Evolutionary conservation across 106 monocot species (phyloP).

Genomic region (Acanthochlamys bracteata): DNA sequence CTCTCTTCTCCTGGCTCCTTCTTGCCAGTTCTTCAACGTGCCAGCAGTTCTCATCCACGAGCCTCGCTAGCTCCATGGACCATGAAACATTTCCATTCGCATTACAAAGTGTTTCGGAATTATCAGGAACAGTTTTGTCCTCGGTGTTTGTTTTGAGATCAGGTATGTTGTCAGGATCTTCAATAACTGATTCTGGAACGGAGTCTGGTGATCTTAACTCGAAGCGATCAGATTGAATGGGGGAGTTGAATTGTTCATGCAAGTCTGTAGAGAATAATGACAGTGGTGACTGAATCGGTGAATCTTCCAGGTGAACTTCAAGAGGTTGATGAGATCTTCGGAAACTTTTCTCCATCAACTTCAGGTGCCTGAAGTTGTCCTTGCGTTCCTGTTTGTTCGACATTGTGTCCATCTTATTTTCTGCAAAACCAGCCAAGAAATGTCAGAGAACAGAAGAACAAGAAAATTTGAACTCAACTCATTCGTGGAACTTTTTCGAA

Average conservation of each 20-base stretch:
- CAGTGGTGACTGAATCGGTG: too few relatives aligned
- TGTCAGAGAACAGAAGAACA: too few relatives aligned
- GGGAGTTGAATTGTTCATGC: neutral
- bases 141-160: neutral
- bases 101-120: neutral
- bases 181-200: neutral
- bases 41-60: neutral
- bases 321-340: too few relatives aligned
- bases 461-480: too few relatives aligned
- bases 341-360: too few relatives aligned
- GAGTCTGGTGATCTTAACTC: neutral
- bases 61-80: neutral
- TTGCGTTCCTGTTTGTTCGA: too few relatives aligned
- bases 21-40: conserved; percentile 2
- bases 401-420: too few relatives aligned
- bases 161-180: neutral
- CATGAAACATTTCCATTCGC: neutral
- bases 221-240: conserved; percentile 1
- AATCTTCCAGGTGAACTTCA: too few relatives aligned
- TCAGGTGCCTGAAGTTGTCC: too few relatives aligned
- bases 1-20: conserved; percentile 6
- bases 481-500: too few relatives aligned
- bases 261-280: too few relatives aligned
- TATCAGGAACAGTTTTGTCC: neutral
- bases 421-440: too few relatives aligned